These are phyloP conservation scores for Rhynchospora pubera DNA, from an alignment of 176 grass and related monocot genomes.

Conservation along the genomic window DNA sequence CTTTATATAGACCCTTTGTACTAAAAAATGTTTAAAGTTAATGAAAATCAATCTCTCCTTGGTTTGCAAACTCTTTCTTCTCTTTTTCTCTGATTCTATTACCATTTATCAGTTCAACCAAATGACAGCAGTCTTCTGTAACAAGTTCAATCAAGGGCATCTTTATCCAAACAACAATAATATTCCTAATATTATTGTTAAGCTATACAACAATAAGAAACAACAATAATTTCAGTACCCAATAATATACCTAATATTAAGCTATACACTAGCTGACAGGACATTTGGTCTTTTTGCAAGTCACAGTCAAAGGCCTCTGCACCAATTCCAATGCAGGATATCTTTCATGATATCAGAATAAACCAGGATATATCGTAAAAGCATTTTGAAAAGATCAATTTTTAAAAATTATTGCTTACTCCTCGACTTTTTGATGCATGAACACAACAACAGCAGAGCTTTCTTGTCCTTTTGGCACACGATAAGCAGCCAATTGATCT, in stretches of 20 bases:
- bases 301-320: neutral
- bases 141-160: no score
- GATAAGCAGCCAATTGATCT: slow-evolving; percentile 72
- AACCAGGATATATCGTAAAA: neutral
- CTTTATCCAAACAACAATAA: no score
- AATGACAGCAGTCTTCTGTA: no score
- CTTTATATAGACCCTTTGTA: no score
- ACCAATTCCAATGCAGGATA: neutral
- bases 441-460: slow-evolving; percentile 58
- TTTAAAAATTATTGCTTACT: slow-evolving; percentile 51
- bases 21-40: no score
- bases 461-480: slow-evolving; percentile 56
- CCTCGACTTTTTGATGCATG: slow-evolving; percentile 60
- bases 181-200: no score
- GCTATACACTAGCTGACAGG: neutral
- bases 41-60: no score
- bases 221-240: neutral
- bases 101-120: no score
- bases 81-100: no score
- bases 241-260: neutral
- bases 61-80: no score
- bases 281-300: neutral
- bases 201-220: no score
- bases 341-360: slow-evolving; percentile 4
- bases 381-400: neutral